Conservation (phyloP, 768 basidiomycete genomes). For the Udeniomyces megalosporus region DNA sequence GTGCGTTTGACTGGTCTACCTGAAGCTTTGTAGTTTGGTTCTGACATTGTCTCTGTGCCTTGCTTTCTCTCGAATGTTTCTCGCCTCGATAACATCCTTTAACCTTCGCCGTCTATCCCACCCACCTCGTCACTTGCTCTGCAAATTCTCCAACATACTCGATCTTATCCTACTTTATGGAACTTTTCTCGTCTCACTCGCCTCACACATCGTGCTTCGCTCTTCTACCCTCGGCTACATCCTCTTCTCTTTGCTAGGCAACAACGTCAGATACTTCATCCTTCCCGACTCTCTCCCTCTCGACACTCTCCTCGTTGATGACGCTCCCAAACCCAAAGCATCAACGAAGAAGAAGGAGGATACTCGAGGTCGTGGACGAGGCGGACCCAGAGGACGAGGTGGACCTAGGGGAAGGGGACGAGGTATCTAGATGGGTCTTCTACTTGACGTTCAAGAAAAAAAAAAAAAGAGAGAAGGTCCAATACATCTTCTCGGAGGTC, state of each 20-base stretch:
- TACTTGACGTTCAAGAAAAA: too few relatives aligned
- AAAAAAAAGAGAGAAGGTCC: too few relatives aligned
- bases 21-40: too few relatives aligned
- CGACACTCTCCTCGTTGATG: slow-evolving; percentile 92
- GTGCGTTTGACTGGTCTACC: too few relatives aligned
- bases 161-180: too few relatives aligned
- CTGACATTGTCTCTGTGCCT: not conserved
- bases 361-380: slow-evolving; percentile 43
- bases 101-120: too few relatives aligned
- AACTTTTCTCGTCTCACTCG: too few relatives aligned
- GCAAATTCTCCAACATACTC: too few relatives aligned
- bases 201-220: not conserved
- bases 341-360: slow-evolving; percentile 56
- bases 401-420: slow-evolving; percentile 15
- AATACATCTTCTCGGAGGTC: too few relatives aligned
- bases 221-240: not conserved
- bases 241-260: slow-evolving; percentile 36
- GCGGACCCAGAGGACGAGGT: slow-evolving; percentile 31
- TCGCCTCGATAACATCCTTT: too few relatives aligned
- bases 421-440: not conserved
- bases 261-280: slow-evolving; percentile 90
- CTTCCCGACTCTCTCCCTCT: slow-evolving; percentile 94
- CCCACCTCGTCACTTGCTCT: too few relatives aligned
- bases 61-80: not conserved
- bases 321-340: slow-evolving; percentile 81